These are phyloP conservation scores for Smittium mucronatum DNA, from an alignment of 371 early-diverging fungal genomes.

Conservation along the genomic window DNA sequence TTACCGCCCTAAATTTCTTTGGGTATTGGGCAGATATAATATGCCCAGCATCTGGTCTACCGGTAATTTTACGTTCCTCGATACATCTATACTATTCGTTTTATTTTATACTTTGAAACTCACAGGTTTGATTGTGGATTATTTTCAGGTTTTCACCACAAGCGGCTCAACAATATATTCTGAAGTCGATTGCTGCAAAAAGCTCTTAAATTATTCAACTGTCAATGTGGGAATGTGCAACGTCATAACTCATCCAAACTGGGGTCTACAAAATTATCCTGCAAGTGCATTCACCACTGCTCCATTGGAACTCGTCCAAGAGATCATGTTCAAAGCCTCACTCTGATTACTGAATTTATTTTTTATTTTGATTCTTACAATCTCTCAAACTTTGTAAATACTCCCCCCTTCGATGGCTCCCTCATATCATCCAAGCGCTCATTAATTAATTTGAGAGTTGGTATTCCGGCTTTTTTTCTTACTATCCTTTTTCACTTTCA, in stretches of 20 bases:
- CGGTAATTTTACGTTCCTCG: constrained; percentile 33
- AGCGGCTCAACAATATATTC: constrained; percentile 68
- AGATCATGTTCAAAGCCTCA: too few relatives aligned
- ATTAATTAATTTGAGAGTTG: too few relatives aligned
- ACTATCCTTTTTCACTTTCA: too few relatives aligned
- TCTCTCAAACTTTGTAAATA: too few relatives aligned
- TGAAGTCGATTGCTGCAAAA: constrained; percentile 66
- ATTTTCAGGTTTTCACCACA: constrained; percentile 19
- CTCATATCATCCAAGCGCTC: too few relatives aligned
- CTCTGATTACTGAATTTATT: too few relatives aligned
- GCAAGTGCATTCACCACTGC: constrained; percentile 75
- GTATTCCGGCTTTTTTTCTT: too few relatives aligned
- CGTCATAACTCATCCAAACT: constrained; percentile 66
- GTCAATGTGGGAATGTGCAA: constrained; percentile 72
- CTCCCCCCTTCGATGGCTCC: too few relatives aligned
- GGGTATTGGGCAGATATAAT: constrained; percentile 84
- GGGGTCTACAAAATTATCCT: constrained; percentile 80
- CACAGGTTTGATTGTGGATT: not conserved
- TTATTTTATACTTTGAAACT: not conserved
- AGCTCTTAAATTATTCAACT: constrained; percentile 55
- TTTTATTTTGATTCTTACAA: too few relatives aligned
- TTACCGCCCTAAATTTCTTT: constrained; percentile 35
- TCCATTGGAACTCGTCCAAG: constrained; percentile 41
- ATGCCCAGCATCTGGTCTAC: constrained; percentile 86
- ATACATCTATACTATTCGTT: not conserved